Conservation (phyloP, 108 stramenopile genomes). For the Chaetoceros tenuissimus region DNA sequence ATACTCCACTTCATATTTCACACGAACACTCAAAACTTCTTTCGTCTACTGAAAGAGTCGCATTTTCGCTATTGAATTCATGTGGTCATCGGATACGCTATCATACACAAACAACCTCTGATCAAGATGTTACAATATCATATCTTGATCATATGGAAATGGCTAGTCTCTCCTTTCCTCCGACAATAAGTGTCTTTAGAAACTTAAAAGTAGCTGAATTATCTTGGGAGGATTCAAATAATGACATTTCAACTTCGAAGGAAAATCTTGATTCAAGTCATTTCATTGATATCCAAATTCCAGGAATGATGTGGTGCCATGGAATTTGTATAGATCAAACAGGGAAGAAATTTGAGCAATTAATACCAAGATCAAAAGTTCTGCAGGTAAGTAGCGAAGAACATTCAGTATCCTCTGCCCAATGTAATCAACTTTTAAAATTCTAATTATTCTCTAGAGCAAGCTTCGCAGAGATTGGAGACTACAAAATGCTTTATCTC, state of each 20-base stretch:
- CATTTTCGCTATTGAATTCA: slow-evolving; percentile 82
- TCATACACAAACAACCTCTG: slow-evolving; percentile 46
- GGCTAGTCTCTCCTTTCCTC: slow-evolving; percentile 66
- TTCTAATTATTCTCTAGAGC: not conserved
- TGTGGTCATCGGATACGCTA: slow-evolving; percentile 84
- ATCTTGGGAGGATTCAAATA: slow-evolving; percentile 59
- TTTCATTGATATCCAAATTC: slow-evolving; percentile 78
- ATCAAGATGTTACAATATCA: slow-evolving; percentile 32
- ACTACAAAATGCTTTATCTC: slow-evolving; percentile 64
- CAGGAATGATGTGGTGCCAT: slow-evolving; percentile 85
- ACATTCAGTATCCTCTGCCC: not conserved
- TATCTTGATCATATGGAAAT: slow-evolving; percentile 76
- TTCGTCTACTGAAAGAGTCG: slow-evolving; percentile 56
- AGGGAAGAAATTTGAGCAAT: slow-evolving; percentile 64
- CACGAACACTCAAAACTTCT: slow-evolving; percentile 56
- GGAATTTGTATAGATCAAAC: slow-evolving; percentile 72
- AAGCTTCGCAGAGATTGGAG: slow-evolving; percentile 70
- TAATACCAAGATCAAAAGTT: slow-evolving; percentile 53
- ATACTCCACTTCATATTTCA: slow-evolving; percentile 23
- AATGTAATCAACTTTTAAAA: not conserved
- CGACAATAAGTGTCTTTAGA: slow-evolving; percentile 73
- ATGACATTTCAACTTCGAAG: slow-evolving; percentile 6
- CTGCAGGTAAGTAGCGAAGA: slow-evolving; percentile 12
- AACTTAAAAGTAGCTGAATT: slow-evolving; percentile 81
- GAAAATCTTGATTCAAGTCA: slow-evolving; percentile 29